Base-by-base conservation (phyloP, 805 yeast genomes). In the Suhomyces pyralidae region DNA sequence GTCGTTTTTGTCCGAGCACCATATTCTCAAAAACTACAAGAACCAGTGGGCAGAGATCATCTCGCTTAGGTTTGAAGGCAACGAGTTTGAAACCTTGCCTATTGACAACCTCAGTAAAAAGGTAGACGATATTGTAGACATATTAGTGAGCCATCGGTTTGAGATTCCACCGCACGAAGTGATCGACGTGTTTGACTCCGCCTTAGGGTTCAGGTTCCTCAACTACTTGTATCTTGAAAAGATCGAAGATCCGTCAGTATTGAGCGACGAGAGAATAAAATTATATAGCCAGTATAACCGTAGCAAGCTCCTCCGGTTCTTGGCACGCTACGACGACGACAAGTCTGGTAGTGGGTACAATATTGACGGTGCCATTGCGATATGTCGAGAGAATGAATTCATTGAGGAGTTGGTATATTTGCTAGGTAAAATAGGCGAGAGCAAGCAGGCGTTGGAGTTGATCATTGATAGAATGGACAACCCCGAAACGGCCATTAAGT, bases 401-500 rank as follows among this genome's bases (percentile, higher is more conserved):
- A 78, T 77, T 40, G 82, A 85, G 40, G 98, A 93, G 61, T 74
- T 91, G 40, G 96, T 94, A 0, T 91, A 83, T 61, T 68, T 94
- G 28, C 77, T 90, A 55, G 96, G 96, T 4, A 82, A 83, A 60
- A 84, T 88, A 24, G 98, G 99, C 1, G 88, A 88, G 58, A 83
- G 85, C 52, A 79, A 79, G 55, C 80, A 82, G 55, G 98, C 98
- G 0, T 70, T 93, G 60, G 79, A 76, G 52, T 73, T 94, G 43
- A 90, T 94, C 14, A 83, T 91, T 40, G 86, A 88, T 57, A 80
- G 88, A 59, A 70, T 92, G 49, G 78, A 85, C 51, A 94, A 93
- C 64, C 93, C 97, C 0, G 79, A 80, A 40, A 77, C 81, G 57
- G 98, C 98, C 0, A 87, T 94, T 22, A 79, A 78, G 15, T 94